Base-by-base conservation (phyloP, 306 rosid genomes). In the Rosa rugosa region DNA sequence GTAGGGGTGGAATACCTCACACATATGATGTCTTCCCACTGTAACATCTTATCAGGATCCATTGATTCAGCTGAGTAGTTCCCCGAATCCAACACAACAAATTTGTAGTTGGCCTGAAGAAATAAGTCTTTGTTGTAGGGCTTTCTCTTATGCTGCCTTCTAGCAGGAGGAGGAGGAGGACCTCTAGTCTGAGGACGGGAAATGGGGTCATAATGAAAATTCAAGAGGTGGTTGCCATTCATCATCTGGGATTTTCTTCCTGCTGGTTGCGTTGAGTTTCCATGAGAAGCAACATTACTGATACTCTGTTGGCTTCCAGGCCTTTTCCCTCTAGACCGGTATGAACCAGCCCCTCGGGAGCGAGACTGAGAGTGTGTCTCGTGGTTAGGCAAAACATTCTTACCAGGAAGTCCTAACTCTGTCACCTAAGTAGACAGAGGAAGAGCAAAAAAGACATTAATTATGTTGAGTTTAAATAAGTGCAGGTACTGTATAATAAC, bases 1-100 rank as follows among this genome's bases (percentile, higher is more conserved):
- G 86, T 84, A 17, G 98, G 94, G 71, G 98, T 91, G 23, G 86
- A 91, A 87, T 88, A 91, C 62, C 90, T 95, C 81, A 95, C 78
- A 31, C 94, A 91, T 80, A 95, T 88, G 77, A 95, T 91, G 85
- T 92, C 96, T 79, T 95, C 99, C 99, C 99, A 95, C 80, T 60
- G 91, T 82, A 95, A 83, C 99, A 89, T 93, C 84, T 91, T 91
- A 87, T 95, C 99, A 12, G 98, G 99, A 86, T 95, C 98, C 91
- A 92, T 80, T 4, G 87, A 77, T 57, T 92, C 93, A 0, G 90
- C 81, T 0, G 84, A 81, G 84, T 83, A 85, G 83, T 91, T 86
- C 54, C 94, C 98, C 1, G 96, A 84, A 82, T 92, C 98, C 67
- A 92, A 82, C 75, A 95, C 97, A 81, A 92, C 85, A 56, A 95